phyloP scores from a whole-genome alignment of 1,284 basidiomycete species.

The Peniophora sp. region DNA sequence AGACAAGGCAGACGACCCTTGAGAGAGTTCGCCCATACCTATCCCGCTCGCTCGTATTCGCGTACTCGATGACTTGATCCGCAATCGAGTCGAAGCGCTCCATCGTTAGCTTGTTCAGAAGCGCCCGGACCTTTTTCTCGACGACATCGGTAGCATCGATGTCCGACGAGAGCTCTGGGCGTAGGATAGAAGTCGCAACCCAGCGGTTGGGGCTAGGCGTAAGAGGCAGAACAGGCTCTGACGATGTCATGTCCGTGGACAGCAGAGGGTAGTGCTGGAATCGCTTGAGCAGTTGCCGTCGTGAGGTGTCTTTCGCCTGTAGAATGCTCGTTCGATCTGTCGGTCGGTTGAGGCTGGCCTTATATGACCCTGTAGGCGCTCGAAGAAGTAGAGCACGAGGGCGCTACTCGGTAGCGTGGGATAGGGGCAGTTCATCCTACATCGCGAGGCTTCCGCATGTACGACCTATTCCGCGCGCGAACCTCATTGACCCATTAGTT shows the following conservation, averaged over 20 bases:
- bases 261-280: too few species aligned
- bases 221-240: conserved; percentile 69
- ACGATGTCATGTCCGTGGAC: conserved; percentile 9
- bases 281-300: too few species aligned
- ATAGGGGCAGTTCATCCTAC: too few species aligned
- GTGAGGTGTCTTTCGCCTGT: too few species aligned
- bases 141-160: conserved; percentile 75
- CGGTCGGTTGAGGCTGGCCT: too few species aligned
- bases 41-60: conserved; percentile 89
- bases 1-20: conserved; percentile 92
- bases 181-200: conserved; percentile 42
- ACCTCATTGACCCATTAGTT: too few species aligned
- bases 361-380: too few species aligned
- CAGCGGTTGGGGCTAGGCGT: conserved; percentile 80
- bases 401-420: too few species aligned
- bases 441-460: too few species aligned
- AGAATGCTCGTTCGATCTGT: too few species aligned
- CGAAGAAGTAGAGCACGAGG: too few species aligned
- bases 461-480: too few species aligned
- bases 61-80: conserved; percentile 88
- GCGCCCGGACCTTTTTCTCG: conserved; percentile 86
- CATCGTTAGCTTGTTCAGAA: conserved; percentile 96
- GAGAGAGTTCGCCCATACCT: conserved; percentile 91
- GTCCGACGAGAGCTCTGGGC: conserved; percentile 35
- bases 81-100: conserved; percentile 97